Percentiles rank a stretch among this genome's conserved stretches.
phyloP scores from a whole-genome alignment of 2,329 filamentous ascomycete genomes.

The Capronia coronata region DNA sequence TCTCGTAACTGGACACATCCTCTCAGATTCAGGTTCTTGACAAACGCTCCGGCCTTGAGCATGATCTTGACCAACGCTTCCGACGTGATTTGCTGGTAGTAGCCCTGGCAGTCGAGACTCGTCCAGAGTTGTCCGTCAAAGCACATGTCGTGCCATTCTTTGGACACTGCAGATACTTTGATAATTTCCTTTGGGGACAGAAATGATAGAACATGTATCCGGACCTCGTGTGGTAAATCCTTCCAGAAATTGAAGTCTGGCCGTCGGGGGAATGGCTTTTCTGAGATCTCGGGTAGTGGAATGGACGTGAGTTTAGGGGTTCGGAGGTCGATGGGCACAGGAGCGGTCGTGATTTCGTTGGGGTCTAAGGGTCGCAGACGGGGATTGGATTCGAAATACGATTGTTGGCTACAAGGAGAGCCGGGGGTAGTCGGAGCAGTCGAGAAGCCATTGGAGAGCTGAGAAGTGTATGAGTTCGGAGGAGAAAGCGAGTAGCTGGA shows the following conservation, averaged over 20 bases:
- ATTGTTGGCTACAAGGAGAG: constrained; percentile 41
- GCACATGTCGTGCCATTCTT: constrained; percentile 71
- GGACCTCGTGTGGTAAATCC: constrained; percentile 74
- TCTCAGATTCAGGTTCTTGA: constrained; percentile 81
- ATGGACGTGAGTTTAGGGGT: constrained; percentile 31
- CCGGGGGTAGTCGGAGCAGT: constrained; percentile 50
- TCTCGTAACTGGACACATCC: constrained; percentile 86
- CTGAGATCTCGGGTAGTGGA: constrained; percentile 25
- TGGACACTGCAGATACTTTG: constrained; percentile 68
- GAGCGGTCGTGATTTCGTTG: constrained; percentile 37
- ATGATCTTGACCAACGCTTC: constrained; percentile 81
- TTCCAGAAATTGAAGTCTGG: constrained; percentile 65
- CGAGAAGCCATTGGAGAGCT: constrained; percentile 51
- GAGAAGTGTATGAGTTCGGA: constrained; percentile 45
- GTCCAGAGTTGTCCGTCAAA: constrained; percentile 95
- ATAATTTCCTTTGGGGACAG: constrained; percentile 76
- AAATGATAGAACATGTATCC: constrained; percentile 68
- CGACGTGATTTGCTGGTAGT: constrained; percentile 80
- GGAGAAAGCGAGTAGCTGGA: constrained; percentile 51
- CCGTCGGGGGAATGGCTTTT: constrained; percentile 34
- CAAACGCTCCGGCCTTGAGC: constrained; percentile 75
- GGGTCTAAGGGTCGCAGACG: constrained; percentile 47
- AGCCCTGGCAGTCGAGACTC: constrained; percentile 73
- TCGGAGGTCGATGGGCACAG: constrained; percentile 59
- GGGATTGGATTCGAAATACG: constrained; percentile 49